These are phyloP conservation scores for Candolleomyces efflorescens DNA, from an alignment of 768 basidiomycete species.

Conservation along the genomic window DNA sequence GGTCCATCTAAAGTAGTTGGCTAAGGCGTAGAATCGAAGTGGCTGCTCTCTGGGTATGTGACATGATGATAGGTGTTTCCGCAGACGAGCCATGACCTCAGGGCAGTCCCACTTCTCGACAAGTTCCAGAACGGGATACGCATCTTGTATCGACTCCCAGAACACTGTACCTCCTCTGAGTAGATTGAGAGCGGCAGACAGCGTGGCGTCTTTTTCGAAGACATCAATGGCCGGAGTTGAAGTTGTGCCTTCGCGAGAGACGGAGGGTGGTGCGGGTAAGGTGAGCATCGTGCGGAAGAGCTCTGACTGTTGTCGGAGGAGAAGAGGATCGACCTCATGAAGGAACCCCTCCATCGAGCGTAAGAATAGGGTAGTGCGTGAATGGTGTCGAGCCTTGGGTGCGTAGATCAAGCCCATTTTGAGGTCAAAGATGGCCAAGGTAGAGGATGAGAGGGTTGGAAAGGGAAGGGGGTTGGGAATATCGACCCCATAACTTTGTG, in stretches of 20 bases:
- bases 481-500: not conserved
- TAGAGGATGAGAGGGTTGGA: too few species aligned
- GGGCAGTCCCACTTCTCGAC: conserved; percentile 10
- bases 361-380: not conserved
- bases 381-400: not conserved
- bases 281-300: conserved; percentile 1
- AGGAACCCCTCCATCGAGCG: not conserved
- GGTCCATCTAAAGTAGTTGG: conserved; percentile 2
- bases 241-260: not conserved
- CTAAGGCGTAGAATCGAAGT: conserved; percentile 3
- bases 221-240: not conserved
- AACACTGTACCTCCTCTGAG: not conserved
- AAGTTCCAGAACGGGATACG: not conserved
- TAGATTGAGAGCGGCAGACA: not conserved
- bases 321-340: not conserved
- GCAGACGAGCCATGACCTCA: conserved; percentile 1
- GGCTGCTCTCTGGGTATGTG: not conserved
- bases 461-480: too few species aligned
- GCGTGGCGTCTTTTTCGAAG: not conserved
- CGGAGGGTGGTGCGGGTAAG: not conserved
- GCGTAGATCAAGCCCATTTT: too few species aligned
- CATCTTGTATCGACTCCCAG: conserved; percentile 1
- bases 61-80: not conserved
- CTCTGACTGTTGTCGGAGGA: not conserved
- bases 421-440: not conserved